Evolutionary conservation across 1,139 yeast genomes (phyloP).

Genomic region (Candida freyschussii): DNA sequence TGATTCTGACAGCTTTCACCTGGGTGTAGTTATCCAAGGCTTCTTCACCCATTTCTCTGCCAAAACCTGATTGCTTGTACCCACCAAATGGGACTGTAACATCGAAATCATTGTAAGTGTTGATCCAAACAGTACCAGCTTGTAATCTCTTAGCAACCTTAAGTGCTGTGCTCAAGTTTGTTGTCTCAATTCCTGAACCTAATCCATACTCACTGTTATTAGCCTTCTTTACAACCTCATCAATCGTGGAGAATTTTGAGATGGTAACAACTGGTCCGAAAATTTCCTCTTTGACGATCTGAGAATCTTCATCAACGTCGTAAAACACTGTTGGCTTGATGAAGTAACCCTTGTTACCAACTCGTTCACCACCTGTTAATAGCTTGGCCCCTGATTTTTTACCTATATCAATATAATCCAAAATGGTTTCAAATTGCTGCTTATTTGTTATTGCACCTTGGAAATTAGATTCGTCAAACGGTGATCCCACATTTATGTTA

Average conservation of each 20-base stretch:
- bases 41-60: slow-evolving; percentile 76
- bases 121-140: slow-evolving; percentile 76
- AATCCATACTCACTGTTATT: slow-evolving; percentile 72
- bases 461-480: slow-evolving; percentile 59
- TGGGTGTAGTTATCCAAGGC: slow-evolving; percentile 70
- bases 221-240: slow-evolving; percentile 59
- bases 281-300: slow-evolving; percentile 51
- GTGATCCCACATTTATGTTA: slow-evolving; percentile 62
- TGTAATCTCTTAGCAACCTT: slow-evolving; percentile 56
- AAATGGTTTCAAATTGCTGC: slow-evolving; percentile 65
- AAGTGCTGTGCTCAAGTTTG: slow-evolving; percentile 46
- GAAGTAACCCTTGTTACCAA: slow-evolving; percentile 58
- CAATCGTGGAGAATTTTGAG: slow-evolving; percentile 57
- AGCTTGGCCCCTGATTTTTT: slow-evolving; percentile 64
- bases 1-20: slow-evolving; percentile 65
- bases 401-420: slow-evolving; percentile 67
- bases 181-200: slow-evolving; percentile 76
- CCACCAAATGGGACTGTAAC: slow-evolving; percentile 76
- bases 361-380: slow-evolving; percentile 65
- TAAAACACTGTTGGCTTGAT: slow-evolving; percentile 64
- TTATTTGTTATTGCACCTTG: slow-evolving; percentile 75
- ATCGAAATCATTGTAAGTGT: slow-evolving; percentile 71
- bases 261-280: slow-evolving; percentile 74
- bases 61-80: slow-evolving; percentile 70
- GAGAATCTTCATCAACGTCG: slow-evolving; percentile 54